phyloP scores from a whole-genome alignment of 345 rosid genomes.

The Syzygium aromaticum region DNA sequence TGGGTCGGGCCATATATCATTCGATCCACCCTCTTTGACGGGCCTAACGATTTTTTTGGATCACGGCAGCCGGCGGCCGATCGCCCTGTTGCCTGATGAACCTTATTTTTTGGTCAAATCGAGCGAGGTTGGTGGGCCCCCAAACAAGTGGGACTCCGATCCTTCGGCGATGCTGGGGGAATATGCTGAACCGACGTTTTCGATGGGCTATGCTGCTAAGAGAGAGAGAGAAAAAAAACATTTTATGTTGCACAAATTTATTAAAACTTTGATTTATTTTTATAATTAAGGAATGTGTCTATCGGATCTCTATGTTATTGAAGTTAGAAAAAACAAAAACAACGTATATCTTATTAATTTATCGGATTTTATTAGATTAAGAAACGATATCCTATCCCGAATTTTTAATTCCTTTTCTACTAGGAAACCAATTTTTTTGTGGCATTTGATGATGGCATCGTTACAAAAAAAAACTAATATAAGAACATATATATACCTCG shows the following conservation, averaged over 20 bases:
- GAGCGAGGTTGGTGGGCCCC: neutral
- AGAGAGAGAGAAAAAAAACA: neutral
- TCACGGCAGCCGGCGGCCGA: neutral
- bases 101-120: neutral
- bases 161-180: neutral
- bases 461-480: neutral
- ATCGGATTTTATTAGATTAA: neutral
- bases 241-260: neutral
- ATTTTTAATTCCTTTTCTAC: neutral
- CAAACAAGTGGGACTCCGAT: neutral
- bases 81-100: neutral
- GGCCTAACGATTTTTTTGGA: neutral
- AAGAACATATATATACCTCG: neutral
- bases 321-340: neutral
- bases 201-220: neutral
- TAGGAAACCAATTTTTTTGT: neutral
- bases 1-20: too few species aligned
- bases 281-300: neutral
- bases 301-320: neutral
- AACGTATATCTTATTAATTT: neutral
- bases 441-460: neutral
- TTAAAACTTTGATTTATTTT: neutral
- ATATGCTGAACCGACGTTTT: neutral
- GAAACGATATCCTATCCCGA: neutral
- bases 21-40: too few species aligned